These are phyloP conservation scores for Xylaria nigripes DNA, from an alignment of 495 filamentous ascomycete species.

Conservation along the genomic window DNA sequence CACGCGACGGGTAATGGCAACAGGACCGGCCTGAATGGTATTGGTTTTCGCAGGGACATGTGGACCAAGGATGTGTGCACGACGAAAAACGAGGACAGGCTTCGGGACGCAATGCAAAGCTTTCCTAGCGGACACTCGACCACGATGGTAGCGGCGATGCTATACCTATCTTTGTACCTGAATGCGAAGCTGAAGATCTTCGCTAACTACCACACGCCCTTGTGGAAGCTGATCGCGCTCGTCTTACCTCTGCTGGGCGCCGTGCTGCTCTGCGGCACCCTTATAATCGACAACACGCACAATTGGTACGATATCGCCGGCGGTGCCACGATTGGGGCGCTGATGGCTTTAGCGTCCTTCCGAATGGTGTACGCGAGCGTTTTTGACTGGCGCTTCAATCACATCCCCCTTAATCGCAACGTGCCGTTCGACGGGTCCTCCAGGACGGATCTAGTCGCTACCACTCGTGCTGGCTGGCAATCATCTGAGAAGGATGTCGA, in stretches of 20 bases:
- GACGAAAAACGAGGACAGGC: constrained; percentile 31
- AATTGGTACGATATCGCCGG: constrained; percentile 43
- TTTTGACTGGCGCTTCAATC: constrained; percentile 38
- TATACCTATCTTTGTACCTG: constrained; percentile 46
- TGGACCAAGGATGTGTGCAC: constrained; percentile 45
- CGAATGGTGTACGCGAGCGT: constrained; percentile 33
- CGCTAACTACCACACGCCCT: constrained; percentile 46
- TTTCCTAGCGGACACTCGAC: constrained; percentile 49
- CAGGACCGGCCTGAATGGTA: constrained; percentile 23
- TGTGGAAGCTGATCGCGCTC: constrained; percentile 47
- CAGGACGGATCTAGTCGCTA: constrained; percentile 14
- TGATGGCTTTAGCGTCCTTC: constrained; percentile 32
- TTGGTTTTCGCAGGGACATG: constrained; percentile 41
- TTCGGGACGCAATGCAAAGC: constrained; percentile 36
- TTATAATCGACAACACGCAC: constrained; percentile 43
- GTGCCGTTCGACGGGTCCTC: constrained; percentile 14
- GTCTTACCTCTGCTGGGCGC: constrained; percentile 43
- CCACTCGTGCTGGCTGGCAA: constrained; percentile 18
- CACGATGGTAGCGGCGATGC: constrained; percentile 42
- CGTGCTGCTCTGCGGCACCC: constrained; percentile 38
- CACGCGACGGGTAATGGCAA: constrained; percentile 15
- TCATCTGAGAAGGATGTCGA: not conserved
- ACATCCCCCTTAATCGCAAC: constrained; percentile 30
- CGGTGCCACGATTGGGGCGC: constrained; percentile 37
- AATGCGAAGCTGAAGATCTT: constrained; percentile 51